Conservation (phyloP, 768 basidiomycete species). For the Rhodosporidiobolus sp. region DNA sequence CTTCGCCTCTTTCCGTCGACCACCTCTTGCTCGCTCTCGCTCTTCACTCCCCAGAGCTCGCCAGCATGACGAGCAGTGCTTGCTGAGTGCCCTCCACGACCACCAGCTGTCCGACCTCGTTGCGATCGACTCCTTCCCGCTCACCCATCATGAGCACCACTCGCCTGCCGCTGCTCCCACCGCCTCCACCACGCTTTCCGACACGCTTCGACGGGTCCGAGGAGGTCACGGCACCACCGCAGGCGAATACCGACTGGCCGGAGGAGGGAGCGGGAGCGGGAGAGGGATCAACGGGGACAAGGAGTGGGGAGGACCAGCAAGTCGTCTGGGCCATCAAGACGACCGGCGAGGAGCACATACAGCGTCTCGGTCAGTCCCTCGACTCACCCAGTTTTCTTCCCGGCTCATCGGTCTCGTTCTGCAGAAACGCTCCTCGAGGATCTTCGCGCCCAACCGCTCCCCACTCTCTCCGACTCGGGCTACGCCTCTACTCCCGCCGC, state of each 20-base stretch:
- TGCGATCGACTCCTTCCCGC: background rate
- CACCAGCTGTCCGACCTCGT: background rate
- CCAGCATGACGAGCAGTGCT: background rate
- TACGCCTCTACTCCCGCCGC: background rate
- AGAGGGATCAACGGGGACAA: background rate
- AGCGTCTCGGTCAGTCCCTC: slow-evolving; percentile 6
- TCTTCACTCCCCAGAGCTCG: background rate
- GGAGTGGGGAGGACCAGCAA: too few relatives aligned
- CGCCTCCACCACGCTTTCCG: slow-evolving; percentile 17
- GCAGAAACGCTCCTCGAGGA: slow-evolving; percentile 6
- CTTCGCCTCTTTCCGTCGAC: background rate
- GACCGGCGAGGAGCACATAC: slow-evolving; percentile 15
- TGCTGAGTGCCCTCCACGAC: background rate
- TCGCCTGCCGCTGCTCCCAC: slow-evolving; percentile 5
- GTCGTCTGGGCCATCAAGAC: slow-evolving; percentile 20
- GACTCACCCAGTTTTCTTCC: accelerated
- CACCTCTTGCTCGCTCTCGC: background rate
- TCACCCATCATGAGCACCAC: background rate
- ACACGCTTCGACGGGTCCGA: background rate
- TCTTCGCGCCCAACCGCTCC: background rate
- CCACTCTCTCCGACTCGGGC: background rate
- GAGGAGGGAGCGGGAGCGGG: background rate
- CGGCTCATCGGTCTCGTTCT: background rate
- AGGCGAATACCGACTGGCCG: background rate
- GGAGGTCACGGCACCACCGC: background rate